Evolutionary conservation across 2,329 filamentous ascomycete species (phyloP).

Genomic region (Elsinoe fawcettii): DNA sequence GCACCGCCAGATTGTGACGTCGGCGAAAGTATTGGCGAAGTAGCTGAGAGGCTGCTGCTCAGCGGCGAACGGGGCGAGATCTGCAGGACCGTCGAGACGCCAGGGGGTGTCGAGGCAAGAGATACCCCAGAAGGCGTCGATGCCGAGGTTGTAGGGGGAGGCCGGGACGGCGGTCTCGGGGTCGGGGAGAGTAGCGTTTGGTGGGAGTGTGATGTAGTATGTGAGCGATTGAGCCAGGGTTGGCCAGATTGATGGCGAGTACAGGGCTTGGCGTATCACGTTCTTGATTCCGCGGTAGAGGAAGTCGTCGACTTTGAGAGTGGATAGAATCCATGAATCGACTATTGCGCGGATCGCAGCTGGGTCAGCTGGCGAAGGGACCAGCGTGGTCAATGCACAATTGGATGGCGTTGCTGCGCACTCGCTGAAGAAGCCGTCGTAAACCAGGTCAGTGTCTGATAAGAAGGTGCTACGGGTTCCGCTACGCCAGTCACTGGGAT

Average conservation of each 20-base stretch:
- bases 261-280: background rate
- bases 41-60: background rate
- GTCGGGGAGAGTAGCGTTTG: background rate
- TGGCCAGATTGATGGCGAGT: background rate
- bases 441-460: slow-evolving; percentile 29
- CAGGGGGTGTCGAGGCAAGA: background rate
- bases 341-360: background rate
- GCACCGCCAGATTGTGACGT: background rate
- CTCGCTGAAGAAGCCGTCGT: slow-evolving; percentile 40
- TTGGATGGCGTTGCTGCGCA: slow-evolving; percentile 30
- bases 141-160: background rate
- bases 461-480: slow-evolving; percentile 26
- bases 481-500: slow-evolving; percentile 30
- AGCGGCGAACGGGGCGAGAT: background rate
- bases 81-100: background rate
- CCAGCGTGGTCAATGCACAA: slow-evolving; percentile 28
- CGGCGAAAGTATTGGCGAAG: background rate
- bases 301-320: background rate
- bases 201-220: background rate
- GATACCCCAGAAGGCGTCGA: slow-evolving; percentile 2
- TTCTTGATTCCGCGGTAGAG: background rate
- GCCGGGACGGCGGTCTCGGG: background rate
- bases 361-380: background rate
- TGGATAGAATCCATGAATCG: background rate
- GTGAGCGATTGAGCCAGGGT: background rate